These are phyloP conservation scores for Cryptosporidium baileyi DNA, from an alignment of 169 alveolate species.

Conservation along the genomic window DNA sequence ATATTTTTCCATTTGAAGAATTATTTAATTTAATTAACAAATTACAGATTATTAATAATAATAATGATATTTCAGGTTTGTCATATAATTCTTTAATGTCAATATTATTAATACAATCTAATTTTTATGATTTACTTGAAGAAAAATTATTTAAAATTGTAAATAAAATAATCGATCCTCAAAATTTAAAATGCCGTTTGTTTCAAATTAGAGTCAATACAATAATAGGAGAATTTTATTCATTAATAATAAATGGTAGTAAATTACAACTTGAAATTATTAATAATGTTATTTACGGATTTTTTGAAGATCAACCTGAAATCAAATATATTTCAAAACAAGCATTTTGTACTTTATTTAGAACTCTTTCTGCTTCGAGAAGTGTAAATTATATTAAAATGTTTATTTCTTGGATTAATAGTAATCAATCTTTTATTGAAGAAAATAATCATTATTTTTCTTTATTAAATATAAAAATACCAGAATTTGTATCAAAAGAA, in stretches of 20 bases:
- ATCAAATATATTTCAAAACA: slow-evolving; percentile 11
- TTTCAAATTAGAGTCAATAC: slow-evolving; percentile 27
- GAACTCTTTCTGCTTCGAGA: not conserved
- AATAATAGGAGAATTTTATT: slow-evolving; percentile 35
- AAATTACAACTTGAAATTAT: slow-evolving; percentile 1
- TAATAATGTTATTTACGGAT: slow-evolving; percentile 13
- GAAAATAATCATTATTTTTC: not conserved
- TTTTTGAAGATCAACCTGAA: slow-evolving; percentile 50
- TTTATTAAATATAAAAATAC: not conserved
- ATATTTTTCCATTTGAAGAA: not conserved
- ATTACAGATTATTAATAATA: not conserved
- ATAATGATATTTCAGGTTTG: slow-evolving; percentile 4
- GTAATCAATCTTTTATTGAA: not conserved
- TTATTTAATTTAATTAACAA: not conserved
- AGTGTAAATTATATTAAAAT: not conserved
- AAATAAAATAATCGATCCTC: not conserved
- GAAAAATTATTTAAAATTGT: not conserved
- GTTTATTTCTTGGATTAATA: slow-evolving; percentile 15
- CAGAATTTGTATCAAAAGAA: not conserved
- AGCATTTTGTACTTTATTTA: slow-evolving; percentile 31
- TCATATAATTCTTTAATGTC: slow-evolving; percentile 44
- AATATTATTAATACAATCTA: not conserved
- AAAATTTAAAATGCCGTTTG: not conserved
- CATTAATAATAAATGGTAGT: not conserved
- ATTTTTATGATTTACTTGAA: not conserved